Evolutionary conservation across 192 early-diverging fungal species (phyloP).

Genomic region (Mortierella antarctica): DNA sequence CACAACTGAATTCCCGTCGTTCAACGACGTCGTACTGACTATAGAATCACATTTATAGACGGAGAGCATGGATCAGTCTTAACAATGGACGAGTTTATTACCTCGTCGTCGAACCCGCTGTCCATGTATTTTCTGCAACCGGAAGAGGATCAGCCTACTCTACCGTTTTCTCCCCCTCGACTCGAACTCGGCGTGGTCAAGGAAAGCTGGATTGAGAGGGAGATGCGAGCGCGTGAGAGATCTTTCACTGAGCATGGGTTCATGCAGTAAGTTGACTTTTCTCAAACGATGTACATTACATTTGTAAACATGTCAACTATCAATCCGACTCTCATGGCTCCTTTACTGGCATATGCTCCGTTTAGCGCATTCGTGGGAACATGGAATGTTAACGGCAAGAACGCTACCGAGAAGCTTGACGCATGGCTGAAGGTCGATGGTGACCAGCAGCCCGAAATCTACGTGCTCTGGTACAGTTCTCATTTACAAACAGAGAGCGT

Average conservation of each 20-base stretch:
- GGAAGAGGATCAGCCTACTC: conserved; percentile 20
- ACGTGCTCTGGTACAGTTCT: conserved; percentile 73
- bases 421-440: conserved; percentile 72
- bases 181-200: conserved; percentile 39
- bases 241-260: conserved; percentile 33
- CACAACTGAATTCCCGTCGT: not conserved
- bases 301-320: too few species aligned
- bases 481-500: too few species aligned
- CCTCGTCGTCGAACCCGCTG: conserved; percentile 31
- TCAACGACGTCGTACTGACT: too few species aligned
- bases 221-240: conserved; percentile 34
- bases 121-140: conserved; percentile 48
- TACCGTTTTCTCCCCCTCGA: conserved; percentile 1
- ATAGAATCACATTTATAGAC: not conserved
- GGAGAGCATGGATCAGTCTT: not conserved
- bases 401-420: conserved; percentile 65
- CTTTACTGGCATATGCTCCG: not conserved
- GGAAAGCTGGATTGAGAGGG: conserved; percentile 42
- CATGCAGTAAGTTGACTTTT: conserved; percentile 31
- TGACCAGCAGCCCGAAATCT: conserved; percentile 66
- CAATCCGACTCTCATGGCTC: not conserved
- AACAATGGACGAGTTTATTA: conserved; percentile 44
- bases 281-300: not conserved
- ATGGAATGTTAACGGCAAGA: conserved; percentile 91
- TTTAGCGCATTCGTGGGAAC: conserved; percentile 81